phyloP scores from a whole-genome alignment of 108 stramenopile genomes.

The Cylindrotheca fusiformis region DNA sequence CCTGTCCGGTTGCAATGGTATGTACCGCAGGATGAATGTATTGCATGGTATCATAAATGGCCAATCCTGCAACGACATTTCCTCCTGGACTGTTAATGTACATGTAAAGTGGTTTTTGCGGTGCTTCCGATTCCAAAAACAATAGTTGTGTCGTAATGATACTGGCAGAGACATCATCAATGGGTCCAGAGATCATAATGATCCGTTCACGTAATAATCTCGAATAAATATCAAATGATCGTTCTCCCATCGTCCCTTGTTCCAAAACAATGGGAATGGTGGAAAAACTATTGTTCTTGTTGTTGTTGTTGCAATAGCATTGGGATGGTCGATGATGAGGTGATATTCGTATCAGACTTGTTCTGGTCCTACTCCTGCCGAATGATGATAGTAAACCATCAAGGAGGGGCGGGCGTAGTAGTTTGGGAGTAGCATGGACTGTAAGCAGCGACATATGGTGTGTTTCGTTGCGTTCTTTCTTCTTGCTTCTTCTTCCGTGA shows the following conservation, averaged over 20 bases:
- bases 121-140: slow-evolving; percentile 91
- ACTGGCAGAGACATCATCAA: slow-evolving; percentile 86
- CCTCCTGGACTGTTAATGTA: slow-evolving; percentile 96
- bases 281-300: no score
- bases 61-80: slow-evolving; percentile 90
- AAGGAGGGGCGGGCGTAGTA: no score
- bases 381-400: no score
- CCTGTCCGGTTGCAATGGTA: slow-evolving; percentile 98
- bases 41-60: slow-evolving; percentile 98
- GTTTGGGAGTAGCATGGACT: no score
- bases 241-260: slow-evolving; percentile 72
- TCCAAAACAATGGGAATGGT: slow-evolving; percentile 53
- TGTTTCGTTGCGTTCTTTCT: no score
- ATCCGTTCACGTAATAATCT: slow-evolving; percentile 95
- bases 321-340: no score
- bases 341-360: no score
- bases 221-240: slow-evolving; percentile 93
- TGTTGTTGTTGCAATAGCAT: no score
- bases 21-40: slow-evolving; percentile 89
- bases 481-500: no score
- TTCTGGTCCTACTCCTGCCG: no score
- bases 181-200: slow-evolving; percentile 90
- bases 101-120: slow-evolving; percentile 88
- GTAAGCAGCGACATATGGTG: no score
- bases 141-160: slow-evolving; percentile 93